phyloP scores from a whole-genome alignment of 148 eudicot genomes.

The Cornus kousa region DNA sequence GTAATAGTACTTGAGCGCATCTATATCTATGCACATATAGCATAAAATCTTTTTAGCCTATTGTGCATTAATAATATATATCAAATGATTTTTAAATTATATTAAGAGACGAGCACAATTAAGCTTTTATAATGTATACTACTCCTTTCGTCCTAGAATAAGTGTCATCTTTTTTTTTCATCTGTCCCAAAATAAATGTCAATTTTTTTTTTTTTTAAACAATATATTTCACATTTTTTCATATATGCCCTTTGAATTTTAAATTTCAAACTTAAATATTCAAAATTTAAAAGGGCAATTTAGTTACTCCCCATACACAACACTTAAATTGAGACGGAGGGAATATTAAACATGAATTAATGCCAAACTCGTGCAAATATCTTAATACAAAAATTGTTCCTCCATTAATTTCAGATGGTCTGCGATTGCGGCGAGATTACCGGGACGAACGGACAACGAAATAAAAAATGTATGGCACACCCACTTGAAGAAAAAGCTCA shows the following conservation, averaged over 20 bases:
- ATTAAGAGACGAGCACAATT: not conserved
- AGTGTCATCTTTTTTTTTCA: too few species aligned
- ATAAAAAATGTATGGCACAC: constrained; percentile 89
- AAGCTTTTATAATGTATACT: too few species aligned
- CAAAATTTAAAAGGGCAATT: too few species aligned
- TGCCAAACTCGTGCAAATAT: constrained; percentile 6
- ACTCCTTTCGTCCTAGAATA: too few species aligned
- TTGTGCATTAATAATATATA: not conserved
- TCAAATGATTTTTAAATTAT: not conserved
- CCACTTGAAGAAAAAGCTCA: constrained; percentile 62
- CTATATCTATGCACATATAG: not conserved
- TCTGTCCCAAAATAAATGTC: too few species aligned
- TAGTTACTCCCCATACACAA: too few species aligned
- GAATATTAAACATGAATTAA: not conserved
- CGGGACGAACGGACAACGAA: constrained; percentile 81
- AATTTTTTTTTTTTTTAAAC: too few species aligned
- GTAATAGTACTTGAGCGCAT: not conserved
- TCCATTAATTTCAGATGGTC: constrained; percentile 55
- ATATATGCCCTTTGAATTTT: too few species aligned
- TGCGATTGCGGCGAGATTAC: constrained; percentile 67
- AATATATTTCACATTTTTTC: too few species aligned
- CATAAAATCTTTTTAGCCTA: not conserved
- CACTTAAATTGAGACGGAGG: too few species aligned
- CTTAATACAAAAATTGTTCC: not conserved
- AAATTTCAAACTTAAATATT: too few species aligned